These are phyloP conservation scores for Melampsora americana DNA, from an alignment of 1,284 basidiomycete genomes.

Conservation along the genomic window DNA sequence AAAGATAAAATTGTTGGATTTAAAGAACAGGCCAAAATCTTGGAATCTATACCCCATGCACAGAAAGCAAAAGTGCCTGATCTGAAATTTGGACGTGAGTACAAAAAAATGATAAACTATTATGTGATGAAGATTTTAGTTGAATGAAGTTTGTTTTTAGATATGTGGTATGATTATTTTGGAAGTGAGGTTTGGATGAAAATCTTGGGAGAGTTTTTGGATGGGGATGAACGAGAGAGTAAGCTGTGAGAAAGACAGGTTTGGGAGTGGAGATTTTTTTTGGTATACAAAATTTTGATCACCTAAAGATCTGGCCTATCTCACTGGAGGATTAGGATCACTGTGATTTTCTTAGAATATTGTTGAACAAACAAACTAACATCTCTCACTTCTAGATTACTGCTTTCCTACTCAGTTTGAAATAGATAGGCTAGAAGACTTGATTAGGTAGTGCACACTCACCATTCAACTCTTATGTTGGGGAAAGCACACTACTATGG, in stretches of 20 bases:
- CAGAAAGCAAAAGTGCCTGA: background rate
- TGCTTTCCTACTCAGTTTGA: too few relatives aligned
- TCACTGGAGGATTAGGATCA: too few relatives aligned
- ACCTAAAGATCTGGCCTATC: too few relatives aligned
- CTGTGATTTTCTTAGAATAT: too few relatives aligned
- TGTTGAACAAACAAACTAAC: too few relatives aligned
- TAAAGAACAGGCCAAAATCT: background rate
- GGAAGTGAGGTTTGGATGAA: conserved; percentile 38
- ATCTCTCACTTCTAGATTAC: too few relatives aligned
- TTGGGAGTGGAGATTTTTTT: too few relatives aligned
- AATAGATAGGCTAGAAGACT: too few relatives aligned
- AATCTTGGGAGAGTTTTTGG: conserved; percentile 44
- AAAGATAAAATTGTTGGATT: background rate
- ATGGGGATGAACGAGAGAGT: conserved; percentile 14
- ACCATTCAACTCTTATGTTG: too few relatives aligned
- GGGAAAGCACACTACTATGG: too few relatives aligned
- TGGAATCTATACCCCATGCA: background rate
- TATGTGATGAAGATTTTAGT: background rate
- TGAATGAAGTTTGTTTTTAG: background rate
- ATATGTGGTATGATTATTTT: conserved; percentile 48
- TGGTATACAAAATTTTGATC: too few relatives aligned
- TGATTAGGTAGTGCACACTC: too few relatives aligned
- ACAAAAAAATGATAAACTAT: background rate
- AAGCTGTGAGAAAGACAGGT: background rate
- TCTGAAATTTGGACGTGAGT: background rate